A percentile compares a stretch with the other conserved stretches of the same genome.
phyloP scores from a whole-genome alignment of 2,329 filamentous ascomycete species.

The Neospermospora avenae region DNA sequence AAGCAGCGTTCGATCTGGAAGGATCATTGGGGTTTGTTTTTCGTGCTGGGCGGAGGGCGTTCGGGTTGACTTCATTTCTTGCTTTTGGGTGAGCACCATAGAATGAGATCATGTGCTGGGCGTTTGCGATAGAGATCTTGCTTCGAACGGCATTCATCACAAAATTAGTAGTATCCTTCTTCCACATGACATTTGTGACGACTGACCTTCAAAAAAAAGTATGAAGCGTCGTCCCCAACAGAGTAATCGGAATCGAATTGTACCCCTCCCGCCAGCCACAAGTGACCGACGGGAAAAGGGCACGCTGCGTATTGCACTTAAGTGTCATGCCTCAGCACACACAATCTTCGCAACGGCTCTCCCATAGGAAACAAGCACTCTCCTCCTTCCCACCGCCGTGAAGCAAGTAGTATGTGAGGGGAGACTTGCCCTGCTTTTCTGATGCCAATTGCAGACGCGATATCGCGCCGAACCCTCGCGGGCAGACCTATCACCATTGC shows the following conservation, averaged over 20 bases:
- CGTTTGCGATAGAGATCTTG: background rate
- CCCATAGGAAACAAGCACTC: conserved; percentile 66
- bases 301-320: conserved; percentile 96
- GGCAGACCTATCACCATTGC: conserved; percentile 56
- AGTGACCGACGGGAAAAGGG: conserved; percentile 34
- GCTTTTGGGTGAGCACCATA: background rate
- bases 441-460: conserved; percentile 85
- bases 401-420: conserved; percentile 32
- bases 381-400: conserved; percentile 32
- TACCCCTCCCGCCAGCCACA: conserved; percentile 25
- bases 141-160: background rate
- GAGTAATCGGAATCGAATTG: conserved; percentile 41
- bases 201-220: conserved; percentile 30
- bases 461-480: conserved; percentile 82
- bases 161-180: conserved; percentile 36
- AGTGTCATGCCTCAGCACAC: conserved; percentile 64
- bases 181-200: conserved; percentile 6
- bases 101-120: background rate
- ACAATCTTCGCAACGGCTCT: conserved; percentile 94
- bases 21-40: background rate
- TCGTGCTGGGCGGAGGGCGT: background rate
- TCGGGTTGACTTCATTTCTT: background rate
- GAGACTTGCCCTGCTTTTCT: conserved; percentile 71
- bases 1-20: background rate
- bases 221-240: conserved; percentile 37